Base-by-base conservation (phyloP, 257 asterid species). In the Solanum dulcamara region DNA sequence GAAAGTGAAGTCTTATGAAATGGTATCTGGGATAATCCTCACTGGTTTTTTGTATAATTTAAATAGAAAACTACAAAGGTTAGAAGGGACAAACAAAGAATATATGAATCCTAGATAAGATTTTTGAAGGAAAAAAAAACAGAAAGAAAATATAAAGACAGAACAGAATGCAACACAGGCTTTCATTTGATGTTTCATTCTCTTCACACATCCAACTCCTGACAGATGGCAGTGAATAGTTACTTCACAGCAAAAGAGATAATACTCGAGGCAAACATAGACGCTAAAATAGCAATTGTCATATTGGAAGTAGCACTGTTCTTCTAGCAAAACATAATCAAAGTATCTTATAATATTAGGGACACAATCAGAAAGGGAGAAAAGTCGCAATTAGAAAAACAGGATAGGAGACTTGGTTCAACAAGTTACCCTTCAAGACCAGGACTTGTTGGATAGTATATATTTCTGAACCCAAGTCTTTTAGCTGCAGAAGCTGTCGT, bases 401-500 rank as follows among this genome's bases (percentile, higher is more conserved):
- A 46, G 20, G 26, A 24, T 44, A 67, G 42, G 50, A 84, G 44
- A 75, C 37, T 59, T 30, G 4, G 59, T 85, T 66, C 70, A 59
- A 50, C 59, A 48, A 51, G 46, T 87, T 94, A 94, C 98, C 98
- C 98, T 57, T 92, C 95, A 81, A 93, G 89, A 72, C 98, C 94
- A 46, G 98, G 97, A 82, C 91, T 90, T 81, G 86, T 86, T 26
- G 98, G 98, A 84, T 89, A 87, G 87, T 92, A 93, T 15, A 94
- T 93, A 86, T 90, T 91, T 84, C 84, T 87, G 37, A 94, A 85
- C 26, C 98, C 98, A 44, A 90, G 83, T 80, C 88, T 90, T 86
- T 88, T 93, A 48, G 98, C 98, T 85, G 93, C 94, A 11, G 77
- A 84, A 82, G 97, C 98, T 88, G 97, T 93, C 87, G 98, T 94